Base-by-base conservation (phyloP, 805 yeast genomes). In the Lachancea sp. region DNA sequence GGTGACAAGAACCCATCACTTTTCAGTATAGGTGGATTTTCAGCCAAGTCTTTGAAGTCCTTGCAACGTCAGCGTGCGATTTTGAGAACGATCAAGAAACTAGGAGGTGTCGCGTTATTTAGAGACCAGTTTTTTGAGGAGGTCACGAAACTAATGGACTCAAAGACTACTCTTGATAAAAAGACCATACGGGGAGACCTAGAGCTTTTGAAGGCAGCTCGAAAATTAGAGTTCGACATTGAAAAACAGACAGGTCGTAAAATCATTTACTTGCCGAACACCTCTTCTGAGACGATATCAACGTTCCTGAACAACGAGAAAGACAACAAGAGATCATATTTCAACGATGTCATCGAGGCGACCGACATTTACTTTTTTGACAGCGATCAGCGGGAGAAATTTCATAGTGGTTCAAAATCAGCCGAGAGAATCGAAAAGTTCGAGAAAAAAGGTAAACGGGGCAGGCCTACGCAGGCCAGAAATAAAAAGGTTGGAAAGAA, bases 141-240 rank as follows among this genome's bases (percentile, higher is more conserved):
- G 4, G 52, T 81, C 1, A 69, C 77, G n/a, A 68, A 65, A 2
- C 52, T 49, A 15, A 50, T 74, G 50, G 72, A 72, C 0, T 67
- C 74, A 12, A 60, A 60, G 1, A 67, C 65, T 2, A 41, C 56
- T 9, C 38, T 79, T 15, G 90, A 83, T 52, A 71, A 76, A 29
- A 73, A 71, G 42, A 83, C 90, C 0, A 54, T 77, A 11, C 54
- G 58, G 6, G 69, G 73, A 5, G 82, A 77, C 50, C 64, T 75
- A 0, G 50, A 53, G 1, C 41, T 55, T 30, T 49, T 64, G 54
- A 47, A 56, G 3, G 41, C 58, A 33, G 49, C 51, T 37, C 47
- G 50, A 6, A 60, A 58, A 47, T 30, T 63, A n/a, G 33, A 42
- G 2, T 42, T 56, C 5, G 41, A 47, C 26, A 36, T 44, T 4